Evolutionary conservation across 116 monocot species (phyloP), one percentile per base, ranked within the genome.

Genomic region (Trichopus zeylanicus): DNA sequence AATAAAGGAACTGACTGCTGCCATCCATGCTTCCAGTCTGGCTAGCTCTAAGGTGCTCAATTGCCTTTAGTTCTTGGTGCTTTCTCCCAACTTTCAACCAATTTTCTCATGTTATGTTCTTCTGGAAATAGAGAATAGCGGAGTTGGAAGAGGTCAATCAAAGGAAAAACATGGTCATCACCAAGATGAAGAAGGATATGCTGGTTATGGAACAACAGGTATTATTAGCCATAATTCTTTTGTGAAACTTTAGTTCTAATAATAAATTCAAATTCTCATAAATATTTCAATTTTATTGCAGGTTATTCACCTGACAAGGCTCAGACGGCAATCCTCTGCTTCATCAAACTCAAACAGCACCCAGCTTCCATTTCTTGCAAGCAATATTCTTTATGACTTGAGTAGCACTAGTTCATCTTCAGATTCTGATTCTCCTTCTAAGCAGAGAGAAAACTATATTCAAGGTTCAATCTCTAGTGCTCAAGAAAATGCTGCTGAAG

Each of bases 331-430:
- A 61, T 76, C 85, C 38, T 81, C 63, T 46, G 10, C 65, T 60
- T 7, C 52, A 29, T 70, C 61, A 23, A 46, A 53, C 10, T 28
- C 68, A 3, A 54, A 48, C 1, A 7, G 4, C 18, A 19, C 16
- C 31, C 63, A 69, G 47, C 70, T 67, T 48, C 85, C 87, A 16
- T 31, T 75, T 30, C 87, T 97, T 87, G 53, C 78, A 30, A 68
- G 53, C 42, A 97, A 97, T 71, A 65, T 87, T 55, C 69, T 97
- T 1, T 97, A 87, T 64, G 91, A 97, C 51, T 84, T 91, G 82
- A 91, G 91, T 51, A 87, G 91, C 70, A 76, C 70, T 51, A 84
- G 84, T 58, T 83, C 87, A 34, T 86, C 84, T 61, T 97, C 97
- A 1, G 97, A 97, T 63, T 78, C 85, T 32, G 91, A 90, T 34